Conservation (phyloP, 768 basidiomycete genomes). For the Lactifluus rugatus region DNA sequence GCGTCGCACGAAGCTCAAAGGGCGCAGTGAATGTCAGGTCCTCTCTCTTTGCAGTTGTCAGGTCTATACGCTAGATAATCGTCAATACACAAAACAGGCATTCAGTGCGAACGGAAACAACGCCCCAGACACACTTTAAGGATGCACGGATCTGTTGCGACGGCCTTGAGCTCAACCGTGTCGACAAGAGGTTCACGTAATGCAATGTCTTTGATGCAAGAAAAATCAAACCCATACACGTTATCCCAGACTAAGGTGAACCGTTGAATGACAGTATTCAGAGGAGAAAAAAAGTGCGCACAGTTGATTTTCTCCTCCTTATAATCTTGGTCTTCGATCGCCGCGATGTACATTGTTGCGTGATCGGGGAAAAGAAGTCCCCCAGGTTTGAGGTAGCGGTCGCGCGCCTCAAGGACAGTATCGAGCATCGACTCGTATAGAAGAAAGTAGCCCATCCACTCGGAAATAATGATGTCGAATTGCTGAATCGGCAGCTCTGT, state of each 20-base stretch:
- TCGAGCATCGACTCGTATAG: slow-evolving; percentile 99
- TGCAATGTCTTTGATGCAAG: slow-evolving; percentile 98
- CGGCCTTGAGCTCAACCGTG: slow-evolving; percentile 94
- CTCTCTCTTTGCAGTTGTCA: slow-evolving; percentile 88
- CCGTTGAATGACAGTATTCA: background rate
- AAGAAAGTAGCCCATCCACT: slow-evolving; percentile 99
- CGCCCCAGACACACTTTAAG: slow-evolving; percentile 53
- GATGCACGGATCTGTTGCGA: slow-evolving; percentile 85
- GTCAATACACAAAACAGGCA: background rate
- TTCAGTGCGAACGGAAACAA: background rate
- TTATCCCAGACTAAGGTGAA: slow-evolving; percentile 87
- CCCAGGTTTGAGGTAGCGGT: slow-evolving; percentile 87
- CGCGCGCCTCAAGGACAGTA: slow-evolving; percentile 91
- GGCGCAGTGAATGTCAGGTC: slow-evolving; percentile 79
- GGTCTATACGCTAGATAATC: slow-evolving; percentile 64
- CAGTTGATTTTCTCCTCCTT: slow-evolving; percentile 99
- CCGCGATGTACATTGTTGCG: slow-evolving; percentile 86
- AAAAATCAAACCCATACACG: slow-evolving; percentile 99
- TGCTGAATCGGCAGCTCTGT: slow-evolving; percentile 76
- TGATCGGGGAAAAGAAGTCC: slow-evolving; percentile 96
- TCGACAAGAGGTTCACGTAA: slow-evolving; percentile 94
- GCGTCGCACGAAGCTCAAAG: slow-evolving; percentile 71
- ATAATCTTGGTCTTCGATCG: slow-evolving; percentile 99
- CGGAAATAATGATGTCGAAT: slow-evolving; percentile 98
- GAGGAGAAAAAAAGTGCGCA: slow-evolving; percentile 34